Evolutionary conservation across 805 yeast species (phyloP), one percentile per base, ranked within the genome.

Genomic region (Lipomyces chichibuensis): DNA sequence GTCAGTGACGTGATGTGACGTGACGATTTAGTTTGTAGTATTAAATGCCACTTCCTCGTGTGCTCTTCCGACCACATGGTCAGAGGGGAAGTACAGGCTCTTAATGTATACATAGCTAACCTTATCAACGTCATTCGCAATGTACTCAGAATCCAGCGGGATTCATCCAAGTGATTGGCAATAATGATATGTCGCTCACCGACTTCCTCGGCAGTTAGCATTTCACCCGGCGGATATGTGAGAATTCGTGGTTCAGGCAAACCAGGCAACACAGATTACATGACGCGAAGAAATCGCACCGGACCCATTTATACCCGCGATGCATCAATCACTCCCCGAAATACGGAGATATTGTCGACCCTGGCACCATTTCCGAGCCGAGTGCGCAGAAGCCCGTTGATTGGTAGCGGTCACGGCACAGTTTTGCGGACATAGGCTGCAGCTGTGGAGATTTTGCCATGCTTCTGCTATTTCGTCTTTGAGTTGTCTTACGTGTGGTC

Each of bases 231-330:
- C 46, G 57, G 17, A 66, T 67, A 52, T 69, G 73, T 59, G 73
- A 60, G 43, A 69, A 62, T 20, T 70, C 73, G 61, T 69, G 66
- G 60, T 70, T 69, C 64, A 69, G 73, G 56, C 73, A 70, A 61
- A 70, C 69, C 53, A 65, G 71, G 56, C 73, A 70, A 20, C 73
- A 65, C 63, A 70, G 57, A 43, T 69, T 70, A 59, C 73, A 70
- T 46, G 73, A 71, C 27, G 73, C 69, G 25, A 70, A 70, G 54
- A 70, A 70, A 70, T 67, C 33, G 72, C 63, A n/a, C 73, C 73
- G 3, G 72, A 68, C 14, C 73, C 73, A 56, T 71, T 71, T 51
- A 46, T 37, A 8, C 73, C 73, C 13, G 67, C 62, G 25, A 70
- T 11, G 33, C 71, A 69, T n/a, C 72, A 55, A 53, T 70, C 73